Conservation (phyloP, 2,329 filamentous ascomycete species). For the Leptoxyphium fumago region DNA sequence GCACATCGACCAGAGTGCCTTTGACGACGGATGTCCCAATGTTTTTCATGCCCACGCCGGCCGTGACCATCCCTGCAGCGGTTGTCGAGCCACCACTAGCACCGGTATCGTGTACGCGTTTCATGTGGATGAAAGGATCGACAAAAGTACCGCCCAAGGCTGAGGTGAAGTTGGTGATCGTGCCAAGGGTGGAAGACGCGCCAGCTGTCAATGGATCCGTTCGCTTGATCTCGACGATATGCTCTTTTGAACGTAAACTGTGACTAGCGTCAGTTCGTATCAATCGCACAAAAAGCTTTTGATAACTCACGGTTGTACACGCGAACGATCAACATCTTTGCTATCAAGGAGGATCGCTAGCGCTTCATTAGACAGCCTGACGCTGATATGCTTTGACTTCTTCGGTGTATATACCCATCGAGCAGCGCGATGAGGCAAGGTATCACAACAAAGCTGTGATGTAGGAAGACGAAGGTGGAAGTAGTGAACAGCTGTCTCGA, state of each 20-base stretch:
- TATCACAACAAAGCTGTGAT: no score
- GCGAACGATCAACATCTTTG: no score
- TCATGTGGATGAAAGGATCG: conserved; percentile 1
- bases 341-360: no score
- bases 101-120: neutral
- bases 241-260: neutral
- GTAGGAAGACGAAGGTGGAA: no score
- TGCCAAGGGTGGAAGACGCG: conserved; percentile 1
- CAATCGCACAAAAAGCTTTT: no score
- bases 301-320: no score
- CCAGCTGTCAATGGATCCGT: conserved; percentile 1
- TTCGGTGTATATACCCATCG: no score
- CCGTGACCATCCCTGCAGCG: neutral
- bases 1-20: conserved; percentile 4
- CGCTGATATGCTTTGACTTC: no score
- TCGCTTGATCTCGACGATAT: neutral
- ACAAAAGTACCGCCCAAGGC: conserved; percentile 1
- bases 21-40: conserved; percentile 1
- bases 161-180: conserved; percentile 1
- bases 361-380: no score
- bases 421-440: no score
- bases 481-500: no score
- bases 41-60: neutral
- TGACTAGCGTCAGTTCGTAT: conserved; percentile 14
- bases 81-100: neutral